Evolutionary conservation across 208 protist species (phyloP).

Genomic region (Acanthamoeba royreba): DNA sequence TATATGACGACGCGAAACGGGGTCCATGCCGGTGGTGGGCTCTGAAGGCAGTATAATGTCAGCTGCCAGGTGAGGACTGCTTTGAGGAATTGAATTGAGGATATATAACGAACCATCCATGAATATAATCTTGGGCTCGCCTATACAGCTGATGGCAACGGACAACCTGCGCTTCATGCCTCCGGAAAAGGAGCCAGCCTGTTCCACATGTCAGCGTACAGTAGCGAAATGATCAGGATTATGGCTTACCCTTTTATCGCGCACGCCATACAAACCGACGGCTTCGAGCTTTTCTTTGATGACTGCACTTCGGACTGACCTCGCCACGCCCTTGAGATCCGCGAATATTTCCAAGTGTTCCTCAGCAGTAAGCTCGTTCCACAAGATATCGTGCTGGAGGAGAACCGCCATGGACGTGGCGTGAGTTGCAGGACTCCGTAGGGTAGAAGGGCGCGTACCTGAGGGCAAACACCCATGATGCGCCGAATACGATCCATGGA

Average conservation of each 20-base stretch:
- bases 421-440: neutral
- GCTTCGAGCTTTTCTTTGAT: conserved; percentile 24
- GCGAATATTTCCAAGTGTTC: conserved; percentile 55
- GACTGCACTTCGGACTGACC: neutral
- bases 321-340: neutral
- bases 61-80: neutral
- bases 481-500: conserved; percentile 12
- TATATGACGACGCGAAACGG: neutral
- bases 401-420: neutral
- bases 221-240: neutral
- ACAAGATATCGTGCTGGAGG: conserved; percentile 53
- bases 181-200: conserved; percentile 51
- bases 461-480: conserved; percentile 38
- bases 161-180: conserved; percentile 64
- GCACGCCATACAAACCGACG: conserved; percentile 7
- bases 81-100: neutral
- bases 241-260: neutral
- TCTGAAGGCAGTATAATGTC: conserved; percentile 24
- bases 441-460: neutral
- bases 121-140: conserved; percentile 64
- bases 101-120: neutral
- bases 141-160: conserved; percentile 54
- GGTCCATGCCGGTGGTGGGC: conserved; percentile 54
- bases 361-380: conserved; percentile 42
- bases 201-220: too few species aligned